Evolutionary conservation across 2,329 filamentous ascomycete genomes (phyloP).

Genomic region (Pseudogymnoascus sp.): DNA sequence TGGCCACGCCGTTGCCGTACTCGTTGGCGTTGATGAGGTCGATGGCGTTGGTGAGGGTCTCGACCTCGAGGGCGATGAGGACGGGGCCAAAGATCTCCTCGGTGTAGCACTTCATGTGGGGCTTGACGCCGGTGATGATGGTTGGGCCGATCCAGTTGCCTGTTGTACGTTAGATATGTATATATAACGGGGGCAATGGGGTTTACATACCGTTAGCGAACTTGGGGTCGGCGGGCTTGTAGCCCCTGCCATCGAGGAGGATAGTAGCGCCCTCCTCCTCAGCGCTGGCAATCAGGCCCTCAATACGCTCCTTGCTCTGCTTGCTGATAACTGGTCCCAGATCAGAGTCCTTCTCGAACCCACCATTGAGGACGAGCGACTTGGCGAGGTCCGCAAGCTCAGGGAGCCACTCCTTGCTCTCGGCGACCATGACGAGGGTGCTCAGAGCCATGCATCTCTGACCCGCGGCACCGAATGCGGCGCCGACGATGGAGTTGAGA

Average conservation of each 20-base stretch:
- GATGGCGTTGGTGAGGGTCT: conserved; percentile 71
- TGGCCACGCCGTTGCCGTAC: conserved; percentile 79
- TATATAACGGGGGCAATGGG: background rate
- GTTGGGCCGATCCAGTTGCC: conserved; percentile 75
- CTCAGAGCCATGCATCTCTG: conserved; percentile 84
- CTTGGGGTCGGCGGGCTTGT: conserved; percentile 53
- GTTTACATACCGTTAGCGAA: conserved; percentile 59
- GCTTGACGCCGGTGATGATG: conserved; percentile 72
- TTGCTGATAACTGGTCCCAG: conserved; percentile 76
- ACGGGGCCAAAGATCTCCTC: conserved; percentile 85
- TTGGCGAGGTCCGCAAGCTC: conserved; percentile 72
- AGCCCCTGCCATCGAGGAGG: conserved; percentile 71
- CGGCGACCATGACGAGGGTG: conserved; percentile 74
- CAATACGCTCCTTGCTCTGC: conserved; percentile 70
- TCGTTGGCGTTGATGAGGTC: conserved; percentile 77
- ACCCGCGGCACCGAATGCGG: conserved; percentile 76
- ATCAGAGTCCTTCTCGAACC: conserved; percentile 73
- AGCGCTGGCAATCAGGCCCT: conserved; percentile 65
- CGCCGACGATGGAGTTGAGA: conserved; percentile 73
- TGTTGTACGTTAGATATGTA: background rate
- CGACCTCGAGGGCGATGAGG: conserved; percentile 70
- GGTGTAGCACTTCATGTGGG: conserved; percentile 74
- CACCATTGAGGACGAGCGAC: conserved; percentile 65
- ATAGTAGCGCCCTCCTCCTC: conserved; percentile 76
- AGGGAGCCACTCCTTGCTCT: conserved; percentile 74